A percentile compares a stretch with the other conserved stretches of the same genome.
Evolutionary conservation across 805 yeast genomes (phyloP).

Genomic region (Gaillardinia entomophila): DNA sequence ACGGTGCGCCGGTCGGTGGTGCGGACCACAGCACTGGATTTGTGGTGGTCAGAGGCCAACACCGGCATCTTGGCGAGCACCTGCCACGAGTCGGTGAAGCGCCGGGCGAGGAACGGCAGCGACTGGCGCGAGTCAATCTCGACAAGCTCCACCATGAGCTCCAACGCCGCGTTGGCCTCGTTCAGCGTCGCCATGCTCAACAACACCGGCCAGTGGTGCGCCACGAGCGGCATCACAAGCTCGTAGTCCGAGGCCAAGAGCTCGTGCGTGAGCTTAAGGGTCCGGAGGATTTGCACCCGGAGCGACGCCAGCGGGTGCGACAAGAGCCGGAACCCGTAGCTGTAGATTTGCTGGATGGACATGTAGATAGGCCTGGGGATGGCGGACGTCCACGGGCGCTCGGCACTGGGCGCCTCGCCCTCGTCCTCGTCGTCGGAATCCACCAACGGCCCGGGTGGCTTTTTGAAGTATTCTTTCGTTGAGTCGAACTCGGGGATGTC

Average conservation of each 20-base stretch:
- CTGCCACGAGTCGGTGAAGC: slow-evolving; percentile 45
- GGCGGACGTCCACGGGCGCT: slow-evolving; percentile 58
- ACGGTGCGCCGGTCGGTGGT: no score
- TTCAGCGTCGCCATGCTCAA: slow-evolving; percentile 10
- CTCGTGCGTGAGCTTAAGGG: slow-evolving; percentile 30
- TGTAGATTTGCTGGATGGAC: slow-evolving; percentile 54
- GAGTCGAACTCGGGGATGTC: slow-evolving; percentile 30
- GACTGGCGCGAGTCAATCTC: slow-evolving; percentile 27
- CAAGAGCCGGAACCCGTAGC: slow-evolving; percentile 63
- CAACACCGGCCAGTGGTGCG: slow-evolving; percentile 29
- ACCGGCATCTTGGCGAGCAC: slow-evolving; percentile 2
- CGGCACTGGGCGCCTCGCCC: slow-evolving; percentile 16
- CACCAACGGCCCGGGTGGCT: slow-evolving; percentile 31
- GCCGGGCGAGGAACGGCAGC: slow-evolving; percentile 42
- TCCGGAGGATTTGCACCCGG: slow-evolving; percentile 49
- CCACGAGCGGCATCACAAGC: slow-evolving; percentile 25
- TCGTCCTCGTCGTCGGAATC: slow-evolving; percentile 22
- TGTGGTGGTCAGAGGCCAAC: slow-evolving; percentile 11
- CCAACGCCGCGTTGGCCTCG: slow-evolving; percentile 15
- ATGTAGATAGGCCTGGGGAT: slow-evolving; percentile 58
- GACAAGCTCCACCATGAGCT: slow-evolving; percentile 20
- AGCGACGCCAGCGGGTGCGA: slow-evolving; percentile 61
- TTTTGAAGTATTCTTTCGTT: slow-evolving; percentile 30
- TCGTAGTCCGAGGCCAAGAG: slow-evolving; percentile 25
- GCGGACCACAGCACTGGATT: slow-evolving; percentile 17